A percentile compares a stretch with the other conserved stretches of the same genome.
Evolutionary conservation across 345 rosid genomes (phyloP).

Genomic region (Rhodomyrtus tomentosa): DNA sequence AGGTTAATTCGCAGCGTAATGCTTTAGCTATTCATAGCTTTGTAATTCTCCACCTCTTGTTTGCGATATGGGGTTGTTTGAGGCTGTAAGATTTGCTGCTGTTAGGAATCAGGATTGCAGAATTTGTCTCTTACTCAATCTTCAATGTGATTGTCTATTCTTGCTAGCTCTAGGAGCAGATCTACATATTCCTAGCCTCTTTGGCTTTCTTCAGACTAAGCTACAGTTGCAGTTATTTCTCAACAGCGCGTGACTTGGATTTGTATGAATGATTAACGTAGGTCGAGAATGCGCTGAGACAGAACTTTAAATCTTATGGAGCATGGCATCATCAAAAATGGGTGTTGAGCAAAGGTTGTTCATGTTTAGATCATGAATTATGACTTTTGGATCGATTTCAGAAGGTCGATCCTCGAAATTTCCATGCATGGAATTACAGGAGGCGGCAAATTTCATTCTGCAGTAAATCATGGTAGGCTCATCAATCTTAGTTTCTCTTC

Average conservation of each 20-base stretch:
- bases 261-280: slow-evolving; percentile 5
- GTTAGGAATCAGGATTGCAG: not conserved
- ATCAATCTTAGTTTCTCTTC: not conserved
- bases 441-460: slow-evolving; percentile 30
- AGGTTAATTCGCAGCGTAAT: not conserved
- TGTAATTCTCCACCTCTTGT: not conserved
- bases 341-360: slow-evolving; percentile 68
- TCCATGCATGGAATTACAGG: slow-evolving; percentile 91
- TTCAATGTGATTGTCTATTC: not conserved
- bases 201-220: not conserved
- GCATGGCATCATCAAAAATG: slow-evolving; percentile 96
- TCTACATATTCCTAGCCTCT: not conserved
- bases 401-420: slow-evolving; percentile 59
- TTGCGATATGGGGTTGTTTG: not conserved
- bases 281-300: slow-evolving; percentile 72
- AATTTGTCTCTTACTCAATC: not conserved
- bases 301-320: slow-evolving; percentile 77
- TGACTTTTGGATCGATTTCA: slow-evolving; percentile 53
- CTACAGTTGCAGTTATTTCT: not conserved
- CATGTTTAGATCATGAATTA: slow-evolving; percentile 51
- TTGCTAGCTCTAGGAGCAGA: not conserved
- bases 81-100: not conserved
- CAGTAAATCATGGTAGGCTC: not conserved
- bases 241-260: not conserved
- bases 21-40: not conserved